Base-by-base conservation (phyloP, 106 monocot genomes). In the Apostasia ramifera region DNA sequence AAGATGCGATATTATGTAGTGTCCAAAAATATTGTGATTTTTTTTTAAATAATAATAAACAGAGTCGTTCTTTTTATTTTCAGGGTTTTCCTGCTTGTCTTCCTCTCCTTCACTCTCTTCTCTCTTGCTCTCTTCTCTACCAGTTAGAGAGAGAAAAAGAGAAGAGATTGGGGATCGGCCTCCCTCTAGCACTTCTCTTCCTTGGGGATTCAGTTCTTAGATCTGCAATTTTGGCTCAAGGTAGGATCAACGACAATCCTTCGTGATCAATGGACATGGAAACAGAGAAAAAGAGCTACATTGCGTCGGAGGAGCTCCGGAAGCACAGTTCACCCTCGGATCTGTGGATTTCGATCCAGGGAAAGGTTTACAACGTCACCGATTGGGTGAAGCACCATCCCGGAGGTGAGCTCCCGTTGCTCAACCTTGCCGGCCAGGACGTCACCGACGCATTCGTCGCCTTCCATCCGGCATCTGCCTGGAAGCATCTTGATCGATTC, bases 281-380 rank as follows among this genome's bases (percentile, higher is more conserved):
- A 54, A 53, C 13, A 3, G 57, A 51, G 54, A 6, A 66, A 46
- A 71, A 39, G 61, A 76, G 70, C 65, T 50, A 44, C 68, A 88
- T 88, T 45, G 53, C 84, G 40, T 64, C 72, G 2, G 75, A 64
- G 6, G 88, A 88, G 72, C 84, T 88, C 8, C 38, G 44, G 8
- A 15, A 52, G 48, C 88, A 88, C 84, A 71, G 70, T 44, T 15
- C 64, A 3, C 61, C 53, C 0, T 57, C 78, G 8, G 88, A 88
- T 59, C 83, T 84, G 13, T 88, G 88, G 87, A 77, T 87, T 74
- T 80, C 83, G 15, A 83, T 87, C 71, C 83, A 83, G 52, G 87
- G 87, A 47, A 88, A 88, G 73, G 84, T 88, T 6, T 88, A 88
- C 67, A 76, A 88, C 78, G 88, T 88, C 61, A 84, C 88, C 40